phyloP scores from a whole-genome alignment of 441 rosid genomes.

The Capsella rubella region DNA sequence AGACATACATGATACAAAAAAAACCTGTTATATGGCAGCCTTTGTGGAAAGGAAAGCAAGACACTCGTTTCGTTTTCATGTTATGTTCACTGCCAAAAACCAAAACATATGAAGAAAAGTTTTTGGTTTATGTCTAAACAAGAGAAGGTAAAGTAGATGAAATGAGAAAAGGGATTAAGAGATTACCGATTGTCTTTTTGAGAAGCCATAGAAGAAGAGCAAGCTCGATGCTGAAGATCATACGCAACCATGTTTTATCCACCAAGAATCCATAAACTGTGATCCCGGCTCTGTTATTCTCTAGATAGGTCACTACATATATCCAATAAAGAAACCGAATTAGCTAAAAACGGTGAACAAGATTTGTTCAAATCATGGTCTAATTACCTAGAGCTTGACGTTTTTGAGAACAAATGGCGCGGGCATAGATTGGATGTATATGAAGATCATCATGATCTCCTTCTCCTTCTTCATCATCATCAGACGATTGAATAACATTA shows the following conservation, averaged over 20 bases:
- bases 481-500: conserved; percentile 49
- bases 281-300: conserved; percentile 83
- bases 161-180: background rate
- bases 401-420: conserved; percentile 75
- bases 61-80: conserved; percentile 31
- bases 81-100: conserved; percentile 43
- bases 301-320: conserved; percentile 77
- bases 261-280: conserved; percentile 83
- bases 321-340: background rate
- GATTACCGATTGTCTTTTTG: conserved; percentile 73
- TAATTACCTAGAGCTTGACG: conserved; percentile 81
- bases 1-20: background rate
- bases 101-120: conserved; percentile 22
- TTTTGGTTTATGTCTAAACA: background rate
- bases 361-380: background rate
- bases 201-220: conserved; percentile 89
- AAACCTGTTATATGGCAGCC: background rate
- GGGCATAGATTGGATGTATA: conserved; percentile 63
- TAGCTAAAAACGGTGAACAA: background rate
- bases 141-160: background rate
- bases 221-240: conserved; percentile 77
- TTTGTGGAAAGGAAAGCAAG: background rate
- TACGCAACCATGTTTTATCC: conserved; percentile 82
- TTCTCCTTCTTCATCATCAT: conserved; percentile 65
- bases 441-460: conserved; percentile 63